Conservation (phyloP, 139 green algal genomes). For the Picochlorum sp. region DNA sequence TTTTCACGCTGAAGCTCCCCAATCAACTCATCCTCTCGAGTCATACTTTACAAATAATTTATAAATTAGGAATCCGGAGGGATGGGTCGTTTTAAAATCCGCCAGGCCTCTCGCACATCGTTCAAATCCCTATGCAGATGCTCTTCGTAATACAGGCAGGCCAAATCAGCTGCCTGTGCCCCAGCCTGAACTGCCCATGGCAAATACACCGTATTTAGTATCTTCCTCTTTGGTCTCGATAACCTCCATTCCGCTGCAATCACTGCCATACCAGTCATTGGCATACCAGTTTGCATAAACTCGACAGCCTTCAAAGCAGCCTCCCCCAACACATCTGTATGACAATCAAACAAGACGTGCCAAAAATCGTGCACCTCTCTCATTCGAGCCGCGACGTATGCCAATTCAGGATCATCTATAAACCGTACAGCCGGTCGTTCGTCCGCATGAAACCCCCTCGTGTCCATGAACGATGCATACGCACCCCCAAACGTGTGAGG, state of each 20-base stretch:
- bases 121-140: conserved; percentile 25
- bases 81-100: conserved; percentile 56
- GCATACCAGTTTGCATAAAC: conserved; percentile 91
- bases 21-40: neutral
- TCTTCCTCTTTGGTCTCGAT: conserved; percentile 36
- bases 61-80: neutral
- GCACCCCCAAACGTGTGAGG: conserved; percentile 70
- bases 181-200: conserved; percentile 85
- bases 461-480: conserved; percentile 87
- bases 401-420: conserved; percentile 87
- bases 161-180: conserved; percentile 60
- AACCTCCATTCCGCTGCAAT: conserved; percentile 46
- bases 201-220: conserved; percentile 54
- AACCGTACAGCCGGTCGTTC: conserved; percentile 83
- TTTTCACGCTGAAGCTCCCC: neutral
- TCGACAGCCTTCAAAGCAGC: conserved; percentile 91
- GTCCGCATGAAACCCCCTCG: conserved; percentile 66
- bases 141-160: conserved; percentile 85
- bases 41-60: conserved; percentile 4
- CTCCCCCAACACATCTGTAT: conserved; percentile 90
- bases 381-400: conserved; percentile 72
- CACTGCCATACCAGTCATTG: conserved; percentile 84
- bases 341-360: conserved; percentile 90
- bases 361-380: conserved; percentile 92
- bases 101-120: conserved; percentile 47